Percentiles rank a stretch among this genome's conserved stretches.
phyloP scores from a whole-genome alignment of 164 flowering plant species.

The Dillenia suffruticosa region DNA sequence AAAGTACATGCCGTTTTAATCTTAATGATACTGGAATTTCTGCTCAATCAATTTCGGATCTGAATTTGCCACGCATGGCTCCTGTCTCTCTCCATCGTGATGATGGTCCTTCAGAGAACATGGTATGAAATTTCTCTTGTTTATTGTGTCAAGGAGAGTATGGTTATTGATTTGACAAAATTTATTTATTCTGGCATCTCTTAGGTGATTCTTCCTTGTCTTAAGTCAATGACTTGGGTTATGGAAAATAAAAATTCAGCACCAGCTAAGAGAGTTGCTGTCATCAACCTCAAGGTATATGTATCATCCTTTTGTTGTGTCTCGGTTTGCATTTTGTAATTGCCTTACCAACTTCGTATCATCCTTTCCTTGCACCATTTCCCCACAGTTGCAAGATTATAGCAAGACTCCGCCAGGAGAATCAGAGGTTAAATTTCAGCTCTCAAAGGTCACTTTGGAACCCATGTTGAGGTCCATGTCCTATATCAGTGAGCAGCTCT shows the following conservation, averaged over 20 bases:
- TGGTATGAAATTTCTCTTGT: conserved; percentile 33
- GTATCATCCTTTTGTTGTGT: background rate
- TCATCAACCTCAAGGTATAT: conserved; percentile 68
- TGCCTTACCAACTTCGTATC: background rate
- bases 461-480: conserved; percentile 85
- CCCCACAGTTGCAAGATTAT: conserved; percentile 64
- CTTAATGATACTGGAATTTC: conserved; percentile 50
- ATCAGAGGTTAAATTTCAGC: conserved; percentile 75
- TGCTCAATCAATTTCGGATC: conserved; percentile 39
- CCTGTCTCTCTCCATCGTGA: conserved; percentile 64
- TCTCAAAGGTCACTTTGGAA: conserved; percentile 61
- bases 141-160: background rate
- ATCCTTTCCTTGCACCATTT: background rate
- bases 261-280: conserved; percentile 65
- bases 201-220: conserved; percentile 66
- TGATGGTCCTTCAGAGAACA: conserved; percentile 53
- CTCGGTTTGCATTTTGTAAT: no score
- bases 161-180: background rate
- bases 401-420: conserved; percentile 58
- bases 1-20: conserved; percentile 44
- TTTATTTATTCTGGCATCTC: background rate
- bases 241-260: conserved; percentile 66
- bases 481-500: conserved; percentile 71
- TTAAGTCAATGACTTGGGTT: conserved; percentile 92
- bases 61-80: conserved; percentile 61